Evolutionary conservation across 176 grass and related monocot genomes (phyloP).

Genomic region (Triticum urartu): DNA sequence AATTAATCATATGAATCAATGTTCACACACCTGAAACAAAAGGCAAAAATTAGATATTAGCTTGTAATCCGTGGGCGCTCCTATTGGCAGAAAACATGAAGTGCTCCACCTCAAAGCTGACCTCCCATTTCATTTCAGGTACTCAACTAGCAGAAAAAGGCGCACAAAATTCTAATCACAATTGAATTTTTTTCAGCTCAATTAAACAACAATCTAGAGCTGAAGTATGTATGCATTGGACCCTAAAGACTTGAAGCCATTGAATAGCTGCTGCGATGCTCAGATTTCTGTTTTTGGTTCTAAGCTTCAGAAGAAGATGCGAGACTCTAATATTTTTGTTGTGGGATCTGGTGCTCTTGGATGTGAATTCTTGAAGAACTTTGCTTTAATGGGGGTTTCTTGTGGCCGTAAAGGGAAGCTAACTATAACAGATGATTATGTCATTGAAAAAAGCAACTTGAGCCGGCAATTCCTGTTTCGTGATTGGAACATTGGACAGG

Average conservation of each 20-base stretch:
- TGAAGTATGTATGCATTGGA: constrained; percentile 37
- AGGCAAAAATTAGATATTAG: background rate
- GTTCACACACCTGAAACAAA: background rate
- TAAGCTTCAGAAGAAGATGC: constrained; percentile 77
- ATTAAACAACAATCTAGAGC: background rate
- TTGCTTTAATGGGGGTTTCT: constrained; percentile 77
- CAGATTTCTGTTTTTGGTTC: constrained; percentile 81
- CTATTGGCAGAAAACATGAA: background rate
- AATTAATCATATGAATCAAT: background rate
- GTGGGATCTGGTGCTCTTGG: constrained; percentile 82
- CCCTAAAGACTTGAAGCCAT: constrained; percentile 59
- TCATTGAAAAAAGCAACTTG: constrained; percentile 80
- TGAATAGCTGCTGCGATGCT: constrained; percentile 57
- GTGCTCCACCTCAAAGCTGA: background rate
- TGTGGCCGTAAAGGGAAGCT: constrained; percentile 55
- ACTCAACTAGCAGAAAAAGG: background rate
- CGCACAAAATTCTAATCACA: background rate
- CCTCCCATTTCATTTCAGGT: background rate
- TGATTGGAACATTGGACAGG: constrained; percentile 63
- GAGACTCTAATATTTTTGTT: constrained; percentile 69
- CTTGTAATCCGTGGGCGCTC: background rate
- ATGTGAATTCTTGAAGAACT: constrained; percentile 84
- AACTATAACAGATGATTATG: constrained; percentile 7
- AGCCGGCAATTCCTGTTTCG: constrained; percentile 72
- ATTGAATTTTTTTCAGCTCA: background rate